Conservation (phyloP, 2,329 filamentous ascomycete species). For the Talaromyces marneffei region DNA sequence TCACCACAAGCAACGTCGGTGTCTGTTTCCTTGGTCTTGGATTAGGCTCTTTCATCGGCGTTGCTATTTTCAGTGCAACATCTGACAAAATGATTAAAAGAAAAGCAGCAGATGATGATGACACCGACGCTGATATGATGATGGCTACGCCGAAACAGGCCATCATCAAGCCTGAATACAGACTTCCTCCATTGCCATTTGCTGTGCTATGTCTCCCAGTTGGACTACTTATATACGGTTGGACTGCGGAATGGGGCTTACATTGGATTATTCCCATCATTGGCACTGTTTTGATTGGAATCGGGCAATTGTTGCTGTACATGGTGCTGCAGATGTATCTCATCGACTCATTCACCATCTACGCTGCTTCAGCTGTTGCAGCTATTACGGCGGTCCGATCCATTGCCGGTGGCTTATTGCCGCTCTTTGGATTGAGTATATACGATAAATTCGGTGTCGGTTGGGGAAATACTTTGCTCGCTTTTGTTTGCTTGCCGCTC, state of each 20-base stretch:
- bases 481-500: conserved; percentile 37
- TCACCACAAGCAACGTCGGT: conserved; percentile 43
- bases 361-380: conserved; percentile 47
- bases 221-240: conserved; percentile 56
- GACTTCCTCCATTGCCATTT: conserved; percentile 50
- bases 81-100: conserved; percentile 28
- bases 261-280: conserved; percentile 59
- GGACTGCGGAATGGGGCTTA: conserved; percentile 47
- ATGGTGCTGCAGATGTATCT: conserved; percentile 54
- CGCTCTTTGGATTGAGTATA: conserved; percentile 53
- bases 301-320: conserved; percentile 50
- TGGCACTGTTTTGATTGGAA: conserved; percentile 51
- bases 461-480: conserved; percentile 51
- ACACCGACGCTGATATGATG: neutral
- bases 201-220: conserved; percentile 50
- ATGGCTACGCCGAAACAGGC: conserved; percentile 33
- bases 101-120: conserved; percentile 10
- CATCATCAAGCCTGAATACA: conserved; percentile 42
- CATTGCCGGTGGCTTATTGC: conserved; percentile 53
- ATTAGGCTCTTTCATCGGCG: conserved; percentile 36
- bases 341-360: conserved; percentile 48
- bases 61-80: conserved; percentile 31
- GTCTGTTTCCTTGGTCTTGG: conserved; percentile 46
- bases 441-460: conserved; percentile 43
- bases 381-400: conserved; percentile 52